phyloP scores from a whole-genome alignment of 1,139 yeast genomes.

The Diutina scorzettiae region DNA sequence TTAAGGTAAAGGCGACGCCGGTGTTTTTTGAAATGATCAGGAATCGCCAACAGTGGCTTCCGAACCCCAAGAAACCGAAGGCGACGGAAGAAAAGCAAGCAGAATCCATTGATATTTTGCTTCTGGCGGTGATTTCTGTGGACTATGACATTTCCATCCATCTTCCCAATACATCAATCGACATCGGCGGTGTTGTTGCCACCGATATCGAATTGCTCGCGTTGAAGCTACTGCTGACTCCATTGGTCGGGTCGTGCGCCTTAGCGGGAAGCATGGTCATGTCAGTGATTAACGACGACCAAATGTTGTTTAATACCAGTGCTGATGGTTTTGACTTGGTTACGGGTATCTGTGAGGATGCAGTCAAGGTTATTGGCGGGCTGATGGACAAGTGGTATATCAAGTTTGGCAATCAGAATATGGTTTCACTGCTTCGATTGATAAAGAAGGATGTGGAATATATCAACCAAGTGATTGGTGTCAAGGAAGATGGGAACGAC shows the following conservation, averaged over 20 bases:
- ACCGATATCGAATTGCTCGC: not conserved
- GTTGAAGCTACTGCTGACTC: not conserved
- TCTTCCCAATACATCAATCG: not conserved
- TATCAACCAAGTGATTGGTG: not conserved
- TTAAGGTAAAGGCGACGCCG: slow-evolving; percentile 16
- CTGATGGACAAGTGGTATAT: not conserved
- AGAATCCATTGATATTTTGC: too few species aligned
- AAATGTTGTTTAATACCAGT: not conserved
- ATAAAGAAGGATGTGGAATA: not conserved
- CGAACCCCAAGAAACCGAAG: too few species aligned
- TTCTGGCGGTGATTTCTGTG: not conserved
- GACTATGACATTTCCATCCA: not conserved
- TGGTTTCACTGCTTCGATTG: not conserved
- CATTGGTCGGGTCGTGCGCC: not conserved
- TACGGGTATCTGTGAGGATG: not conserved
- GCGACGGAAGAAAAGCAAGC: too few species aligned
- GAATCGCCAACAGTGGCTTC: not conserved
- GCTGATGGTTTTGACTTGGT: not conserved
- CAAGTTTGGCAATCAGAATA: not conserved
- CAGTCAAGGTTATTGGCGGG: not conserved
- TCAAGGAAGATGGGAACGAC: not conserved
- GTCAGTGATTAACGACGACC: not conserved
- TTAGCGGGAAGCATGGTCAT: not conserved
- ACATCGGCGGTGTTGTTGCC: not conserved
- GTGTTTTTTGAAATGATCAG: slow-evolving; percentile 11